Evolutionary conservation across 257 asterid species (phyloP).

Genomic region (Eustoma russellianum): DNA sequence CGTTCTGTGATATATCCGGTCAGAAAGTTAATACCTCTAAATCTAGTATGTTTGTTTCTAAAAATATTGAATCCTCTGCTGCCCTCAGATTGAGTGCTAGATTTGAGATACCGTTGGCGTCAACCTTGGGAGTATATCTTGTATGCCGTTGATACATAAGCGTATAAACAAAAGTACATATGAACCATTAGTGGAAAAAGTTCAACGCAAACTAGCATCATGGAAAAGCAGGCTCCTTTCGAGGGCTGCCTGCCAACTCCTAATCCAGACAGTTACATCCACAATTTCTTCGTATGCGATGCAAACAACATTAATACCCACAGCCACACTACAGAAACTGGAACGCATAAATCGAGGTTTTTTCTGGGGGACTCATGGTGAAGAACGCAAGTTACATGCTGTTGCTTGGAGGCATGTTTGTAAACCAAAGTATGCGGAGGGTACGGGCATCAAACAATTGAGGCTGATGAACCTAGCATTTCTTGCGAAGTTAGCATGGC

Average conservation of each 20-base stretch:
- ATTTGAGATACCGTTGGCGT: not conserved
- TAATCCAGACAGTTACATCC: too few species aligned
- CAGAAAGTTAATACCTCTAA: not conserved
- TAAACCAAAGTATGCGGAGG: not conserved
- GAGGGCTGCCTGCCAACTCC: too few species aligned
- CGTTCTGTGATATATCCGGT: not conserved
- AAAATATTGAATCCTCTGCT: not conserved
- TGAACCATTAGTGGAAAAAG: too few species aligned
- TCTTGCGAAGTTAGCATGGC: not conserved
- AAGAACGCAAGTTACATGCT: not conserved
- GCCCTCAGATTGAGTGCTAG: not conserved
- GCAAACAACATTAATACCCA: not conserved
- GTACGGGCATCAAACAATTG: too few species aligned
- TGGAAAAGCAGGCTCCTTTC: too few species aligned
- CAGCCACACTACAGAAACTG: not conserved
- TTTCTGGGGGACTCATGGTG: not conserved
- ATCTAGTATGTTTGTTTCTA: not conserved
- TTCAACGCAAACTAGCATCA: too few species aligned
- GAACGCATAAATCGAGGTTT: not conserved
- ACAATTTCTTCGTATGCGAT: not conserved
- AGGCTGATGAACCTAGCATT: not conserved
- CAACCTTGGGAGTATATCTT: not conserved
- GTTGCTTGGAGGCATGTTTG: not conserved
- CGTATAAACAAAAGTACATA: not conserved
- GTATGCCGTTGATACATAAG: too few species aligned